Conservation (phyloP, 2,329 filamentous ascomycete genomes). For the Calonectria honghensis region DNA sequence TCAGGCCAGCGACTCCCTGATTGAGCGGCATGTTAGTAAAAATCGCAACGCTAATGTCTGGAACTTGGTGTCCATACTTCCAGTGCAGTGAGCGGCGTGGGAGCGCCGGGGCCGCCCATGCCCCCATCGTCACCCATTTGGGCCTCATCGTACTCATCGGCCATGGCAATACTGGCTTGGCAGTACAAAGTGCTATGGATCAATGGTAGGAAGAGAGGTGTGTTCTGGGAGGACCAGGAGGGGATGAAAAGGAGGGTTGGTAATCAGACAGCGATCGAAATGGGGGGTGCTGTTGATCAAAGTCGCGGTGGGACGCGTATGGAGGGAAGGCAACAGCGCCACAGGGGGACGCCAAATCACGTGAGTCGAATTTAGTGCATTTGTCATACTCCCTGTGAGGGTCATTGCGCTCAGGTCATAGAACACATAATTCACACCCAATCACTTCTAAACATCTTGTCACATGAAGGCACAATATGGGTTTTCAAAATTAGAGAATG, state of each 20-base stretch:
- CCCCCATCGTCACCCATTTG: conserved; percentile 81
- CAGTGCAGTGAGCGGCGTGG: conserved; percentile 88
- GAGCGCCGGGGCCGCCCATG: conserved; percentile 90
- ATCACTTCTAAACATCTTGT: background rate
- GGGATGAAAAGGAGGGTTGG: conserved; percentile 34
- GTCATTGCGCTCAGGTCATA: background rate
- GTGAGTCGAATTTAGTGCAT: conserved; percentile 50
- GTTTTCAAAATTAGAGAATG: background rate
- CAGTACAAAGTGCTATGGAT: background rate
- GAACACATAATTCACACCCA: background rate
- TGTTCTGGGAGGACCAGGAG: background rate
- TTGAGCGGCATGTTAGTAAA: conserved; percentile 37
- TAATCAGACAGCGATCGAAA: conserved; percentile 43
- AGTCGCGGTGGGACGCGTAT: conserved; percentile 61
- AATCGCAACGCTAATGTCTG: background rate
- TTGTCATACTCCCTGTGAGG: background rate
- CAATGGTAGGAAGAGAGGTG: background rate
- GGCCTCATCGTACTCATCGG: conserved; percentile 78
- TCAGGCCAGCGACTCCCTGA: conserved; percentile 90
- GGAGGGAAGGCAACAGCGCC: conserved; percentile 52
- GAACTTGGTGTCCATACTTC: conserved; percentile 76
- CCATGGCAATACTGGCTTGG: conserved; percentile 60
- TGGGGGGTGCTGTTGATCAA: conserved; percentile 49
- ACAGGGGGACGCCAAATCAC: conserved; percentile 62
- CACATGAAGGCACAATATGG: background rate